Percentiles rank a stretch among this genome's conserved stretches.
Evolutionary conservation across 257 asterid genomes (phyloP).

Genomic region (Solanum chiquidenum): DNA sequence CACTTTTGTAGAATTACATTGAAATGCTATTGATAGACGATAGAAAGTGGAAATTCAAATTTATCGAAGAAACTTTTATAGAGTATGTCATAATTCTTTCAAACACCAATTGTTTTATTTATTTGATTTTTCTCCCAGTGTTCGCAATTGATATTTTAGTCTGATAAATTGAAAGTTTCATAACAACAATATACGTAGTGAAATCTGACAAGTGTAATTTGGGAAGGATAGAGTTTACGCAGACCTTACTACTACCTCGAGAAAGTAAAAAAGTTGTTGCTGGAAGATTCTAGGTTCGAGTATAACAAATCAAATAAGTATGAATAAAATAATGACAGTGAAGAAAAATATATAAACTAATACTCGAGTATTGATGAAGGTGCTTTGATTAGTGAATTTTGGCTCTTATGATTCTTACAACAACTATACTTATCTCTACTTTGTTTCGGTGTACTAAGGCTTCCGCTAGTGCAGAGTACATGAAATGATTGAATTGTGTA

Average conservation of each 20-base stretch:
- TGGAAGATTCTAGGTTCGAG: neutral
- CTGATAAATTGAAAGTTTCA: too few relatives aligned
- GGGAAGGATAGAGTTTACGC: neutral
- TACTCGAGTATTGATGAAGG: neutral
- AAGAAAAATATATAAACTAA: neutral
- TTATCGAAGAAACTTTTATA: neutral
- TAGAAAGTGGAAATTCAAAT: too few relatives aligned
- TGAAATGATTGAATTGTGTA: accelerated
- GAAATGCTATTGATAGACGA: neutral
- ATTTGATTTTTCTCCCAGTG: neutral
- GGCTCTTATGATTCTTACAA: neutral
- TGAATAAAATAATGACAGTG: neutral
- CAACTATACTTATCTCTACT: neutral
- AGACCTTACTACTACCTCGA: too few relatives aligned
- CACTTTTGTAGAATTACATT: neutral
- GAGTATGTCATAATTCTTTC: neutral
- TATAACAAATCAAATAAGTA: neutral
- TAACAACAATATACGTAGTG: neutral
- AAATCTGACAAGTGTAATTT: accelerated
- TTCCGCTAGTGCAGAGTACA: accelerated
- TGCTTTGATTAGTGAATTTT: neutral
- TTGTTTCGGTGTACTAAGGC: accelerated
- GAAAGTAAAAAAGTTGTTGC: neutral
- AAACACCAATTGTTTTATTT: neutral
- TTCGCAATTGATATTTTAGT: neutral